A percentile compares a stretch with the other conserved stretches of the same genome.
Evolutionary conservation across 2,329 filamentous ascomycete genomes (phyloP).

Genomic region (Cladophialophora yegresii): DNA sequence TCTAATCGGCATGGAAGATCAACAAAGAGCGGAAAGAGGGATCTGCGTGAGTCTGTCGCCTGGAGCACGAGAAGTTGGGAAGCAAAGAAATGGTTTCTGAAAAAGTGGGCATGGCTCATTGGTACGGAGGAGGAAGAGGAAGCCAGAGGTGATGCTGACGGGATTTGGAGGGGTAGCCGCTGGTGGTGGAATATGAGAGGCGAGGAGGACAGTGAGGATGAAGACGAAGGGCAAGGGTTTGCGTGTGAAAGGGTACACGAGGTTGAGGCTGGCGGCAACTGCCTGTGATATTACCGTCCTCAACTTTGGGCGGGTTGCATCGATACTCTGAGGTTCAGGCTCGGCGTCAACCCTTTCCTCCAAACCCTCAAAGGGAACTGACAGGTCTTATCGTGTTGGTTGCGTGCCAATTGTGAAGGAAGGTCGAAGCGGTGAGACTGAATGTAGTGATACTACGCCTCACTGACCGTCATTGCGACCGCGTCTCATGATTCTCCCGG

Average conservation of each 20-base stretch:
- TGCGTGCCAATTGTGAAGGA: background rate
- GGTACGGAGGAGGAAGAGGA: conserved; percentile 34
- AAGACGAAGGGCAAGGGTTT: conserved; percentile 11
- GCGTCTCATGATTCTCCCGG: background rate
- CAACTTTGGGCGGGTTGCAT: background rate
- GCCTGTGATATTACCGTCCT: conserved; percentile 1
- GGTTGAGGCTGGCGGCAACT: conserved; percentile 3
- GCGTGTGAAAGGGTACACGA: conserved; percentile 7
- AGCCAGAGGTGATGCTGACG: conserved; percentile 24
- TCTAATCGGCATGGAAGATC: conserved; percentile 5
- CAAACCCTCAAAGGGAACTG: background rate
- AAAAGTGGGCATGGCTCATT: conserved; percentile 45
- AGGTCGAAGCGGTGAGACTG: background rate
- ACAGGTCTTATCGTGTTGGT: background rate
- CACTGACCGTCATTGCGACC: background rate
- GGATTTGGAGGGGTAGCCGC: conserved; percentile 29
- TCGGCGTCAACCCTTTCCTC: background rate
- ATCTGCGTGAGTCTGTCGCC: conserved; percentile 41
- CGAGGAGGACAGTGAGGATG: conserved; percentile 21
- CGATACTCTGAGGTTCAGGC: background rate
- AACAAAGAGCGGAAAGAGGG: conserved; percentile 22
- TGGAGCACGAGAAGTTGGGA: conserved; percentile 53
- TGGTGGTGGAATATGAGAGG: conserved; percentile 33
- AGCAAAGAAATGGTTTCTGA: conserved; percentile 49
- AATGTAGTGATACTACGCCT: background rate